Base-by-base conservation (phyloP, 169 alveolate genomes). In the Nephromyces sp. region DNA sequence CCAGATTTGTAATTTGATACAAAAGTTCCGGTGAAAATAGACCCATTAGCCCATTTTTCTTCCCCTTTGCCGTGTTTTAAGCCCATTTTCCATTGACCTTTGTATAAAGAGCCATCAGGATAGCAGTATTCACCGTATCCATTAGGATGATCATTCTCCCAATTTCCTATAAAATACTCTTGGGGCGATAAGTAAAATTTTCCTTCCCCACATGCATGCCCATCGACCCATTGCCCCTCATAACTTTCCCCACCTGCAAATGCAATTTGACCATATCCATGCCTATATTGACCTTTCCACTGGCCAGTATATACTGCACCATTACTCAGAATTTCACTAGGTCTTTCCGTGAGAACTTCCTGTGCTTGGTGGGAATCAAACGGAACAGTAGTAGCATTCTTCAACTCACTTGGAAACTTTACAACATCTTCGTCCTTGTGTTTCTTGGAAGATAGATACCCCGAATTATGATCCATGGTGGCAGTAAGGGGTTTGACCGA, bases 31-130 rank as follows among this genome's bases (percentile, higher is more conserved):
- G 89, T 79, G 78, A 88, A 92, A 67, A 78, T 82, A 33, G 96
- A 91, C 5, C 95, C 96, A 74, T 92, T 95, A 6, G 90, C 89
- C 96, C 96, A 91, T 0, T 73, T 77, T 78, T 94, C 94, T 0
- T 78, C 66, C 22, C 95, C 97, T 64, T 84, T 83, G 4, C 98
- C 98, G 75, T 90, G 87, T 71, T 91, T 89, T 74, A 86, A 84
- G 72, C 87, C 91, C n/a, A 91, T 95, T 57, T 65, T 70, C 94
- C 95, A 92, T 33, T 88, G 87, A 6, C 96, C 97, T 15, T 68
- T 82, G 80, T 89, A 92, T 69, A 78, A 88, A 25, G 92, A 87
- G 6, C 97, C 97, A 73, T 92, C 93, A 22, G 89, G 79, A 62
- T 89, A 92, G 31, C 77, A 66, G 80, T 87, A 90, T 35, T 82